Base-by-base conservation (phyloP, 1,284 basidiomycete genomes). In the Cutaneotrichosporon cavernicola region DNA sequence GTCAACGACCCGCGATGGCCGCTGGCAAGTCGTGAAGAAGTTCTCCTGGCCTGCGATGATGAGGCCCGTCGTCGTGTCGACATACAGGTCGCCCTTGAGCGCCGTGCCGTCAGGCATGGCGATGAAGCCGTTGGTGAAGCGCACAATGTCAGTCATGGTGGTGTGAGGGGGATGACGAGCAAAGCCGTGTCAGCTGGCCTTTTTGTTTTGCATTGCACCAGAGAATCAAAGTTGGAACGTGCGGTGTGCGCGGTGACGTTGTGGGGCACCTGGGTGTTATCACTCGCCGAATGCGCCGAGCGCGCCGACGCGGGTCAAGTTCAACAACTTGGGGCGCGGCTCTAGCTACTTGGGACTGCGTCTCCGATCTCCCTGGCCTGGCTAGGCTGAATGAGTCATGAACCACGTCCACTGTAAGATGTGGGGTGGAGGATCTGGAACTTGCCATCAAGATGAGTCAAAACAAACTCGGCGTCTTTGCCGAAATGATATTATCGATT, bases 121-220 rank as follows among this genome's bases (percentile, higher is more conserved):
- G 40, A 92, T 82, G 63, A 88, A 80, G 72, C 91, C 91, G 78
- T 92, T 92, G 26, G 90, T 92, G 80, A 92, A 92, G 80, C 91
- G 90, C 61, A 92, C 80, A 26, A 92, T 70, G 47, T 75, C 71
- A 49, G 71, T 60, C 62, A 64, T 67, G 55, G 49, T 52, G 40
- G 32, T 14, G 6, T 16, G 31, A 30, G 40, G 31, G n/a, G 31
- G 52, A 49, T 22, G 60, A 14, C 18, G 40, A 13, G 31, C 32
- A 51, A 13, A 30, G 51, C 26, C 31, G 51, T 4, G 26, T 11
- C 26, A 31, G 18, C 26, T 53, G 51, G 51, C 18, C 30, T 46
- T 22, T 30, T 26, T 40, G 40, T 43, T 26, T 31, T 11, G 18
- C 10, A 11, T 9, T 21, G 16, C 43, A n/a, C 16, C 18, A 13